Conservation (phyloP, 345 rosid genomes). For the Arabis hirsuta region DNA sequence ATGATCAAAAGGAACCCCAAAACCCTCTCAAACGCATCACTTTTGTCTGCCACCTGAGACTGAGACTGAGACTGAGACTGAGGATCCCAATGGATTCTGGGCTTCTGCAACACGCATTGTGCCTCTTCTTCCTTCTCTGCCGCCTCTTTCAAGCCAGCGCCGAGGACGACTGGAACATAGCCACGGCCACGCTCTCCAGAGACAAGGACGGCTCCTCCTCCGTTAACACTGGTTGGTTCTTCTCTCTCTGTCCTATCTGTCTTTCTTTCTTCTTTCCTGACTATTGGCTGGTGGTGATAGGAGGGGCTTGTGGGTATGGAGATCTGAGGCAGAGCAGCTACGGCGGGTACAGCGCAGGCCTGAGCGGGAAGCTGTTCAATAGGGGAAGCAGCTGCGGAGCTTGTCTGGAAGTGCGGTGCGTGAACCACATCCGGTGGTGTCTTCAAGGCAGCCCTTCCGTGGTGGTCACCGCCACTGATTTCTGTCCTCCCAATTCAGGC, state of each 20-base stretch:
- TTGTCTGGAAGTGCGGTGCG: constrained; percentile 88
- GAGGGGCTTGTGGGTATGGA: constrained; percentile 95
- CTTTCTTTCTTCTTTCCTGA: background rate
- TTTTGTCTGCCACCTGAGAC: constrained; percentile 41
- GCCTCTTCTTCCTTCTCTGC: constrained; percentile 36
- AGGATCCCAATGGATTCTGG: constrained; percentile 42
- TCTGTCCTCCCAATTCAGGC: constrained; percentile 90
- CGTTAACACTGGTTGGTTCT: constrained; percentile 60
- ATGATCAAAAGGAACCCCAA: constrained; percentile 41
- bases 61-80: constrained; percentile 9
- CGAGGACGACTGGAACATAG: constrained; percentile 71
- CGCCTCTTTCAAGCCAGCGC: constrained; percentile 40
- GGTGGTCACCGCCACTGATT: constrained; percentile 86
- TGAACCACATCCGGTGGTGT: constrained; percentile 87
- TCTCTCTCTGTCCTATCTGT: constrained; percentile 5
- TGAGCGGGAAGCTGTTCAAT: constrained; percentile 79
- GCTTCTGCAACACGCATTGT: constrained; percentile 35
- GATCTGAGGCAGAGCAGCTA: constrained; percentile 73
- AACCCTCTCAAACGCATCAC: constrained; percentile 43
- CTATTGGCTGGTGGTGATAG: constrained; percentile 46
- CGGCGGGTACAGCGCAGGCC: constrained; percentile 75
- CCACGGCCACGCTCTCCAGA: constrained; percentile 79
- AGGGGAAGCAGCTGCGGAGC: constrained; percentile 89
- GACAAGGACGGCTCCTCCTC: constrained; percentile 63
- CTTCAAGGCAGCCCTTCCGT: constrained; percentile 81